Percentiles rank a stretch among this genome's conserved stretches.
Evolutionary conservation across 495 filamentous ascomycete genomes (phyloP).

Genomic region (Daldinia bambusicola): DNA sequence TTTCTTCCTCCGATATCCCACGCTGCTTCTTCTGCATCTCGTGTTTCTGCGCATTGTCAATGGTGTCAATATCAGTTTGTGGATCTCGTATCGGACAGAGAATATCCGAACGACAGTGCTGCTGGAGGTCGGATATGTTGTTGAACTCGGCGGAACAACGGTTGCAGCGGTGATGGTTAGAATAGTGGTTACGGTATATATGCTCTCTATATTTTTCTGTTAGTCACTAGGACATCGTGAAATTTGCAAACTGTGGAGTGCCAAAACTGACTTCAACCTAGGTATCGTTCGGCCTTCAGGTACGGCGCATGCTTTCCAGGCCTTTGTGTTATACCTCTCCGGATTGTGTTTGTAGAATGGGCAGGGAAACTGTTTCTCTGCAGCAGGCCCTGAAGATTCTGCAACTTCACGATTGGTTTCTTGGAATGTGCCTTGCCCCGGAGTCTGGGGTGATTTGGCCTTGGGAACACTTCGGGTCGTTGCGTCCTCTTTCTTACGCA

Average conservation of each 20-base stretch:
- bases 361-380: conserved; percentile 32
- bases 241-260: background rate
- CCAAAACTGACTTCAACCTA: conserved; percentile 33
- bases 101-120: conserved; percentile 24
- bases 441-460: background rate
- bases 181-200: conserved; percentile 36
- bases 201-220: conserved; percentile 29
- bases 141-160: conserved; percentile 34
- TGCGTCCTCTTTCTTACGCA: conserved; percentile 11
- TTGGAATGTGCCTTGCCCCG: background rate
- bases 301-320: conserved; percentile 34
- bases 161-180: conserved; percentile 8
- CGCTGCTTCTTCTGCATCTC: conserved; percentile 33
- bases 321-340: conserved; percentile 31
- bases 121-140: conserved; percentile 14
- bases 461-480: background rate
- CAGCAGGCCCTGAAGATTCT: background rate
- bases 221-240: background rate
- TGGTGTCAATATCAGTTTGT: conserved; percentile 13
- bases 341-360: conserved; percentile 41
- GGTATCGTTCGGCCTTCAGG: conserved; percentile 25
- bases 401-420: background rate
- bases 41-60: conserved; percentile 30
- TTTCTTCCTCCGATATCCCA: conserved; percentile 31
- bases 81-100: conserved; percentile 19